Evolutionary conservation across 176 grass and related monocot genomes (phyloP), one percentile per base, ranked within the genome.

Genomic region (Thinopyrum elongatum): DNA sequence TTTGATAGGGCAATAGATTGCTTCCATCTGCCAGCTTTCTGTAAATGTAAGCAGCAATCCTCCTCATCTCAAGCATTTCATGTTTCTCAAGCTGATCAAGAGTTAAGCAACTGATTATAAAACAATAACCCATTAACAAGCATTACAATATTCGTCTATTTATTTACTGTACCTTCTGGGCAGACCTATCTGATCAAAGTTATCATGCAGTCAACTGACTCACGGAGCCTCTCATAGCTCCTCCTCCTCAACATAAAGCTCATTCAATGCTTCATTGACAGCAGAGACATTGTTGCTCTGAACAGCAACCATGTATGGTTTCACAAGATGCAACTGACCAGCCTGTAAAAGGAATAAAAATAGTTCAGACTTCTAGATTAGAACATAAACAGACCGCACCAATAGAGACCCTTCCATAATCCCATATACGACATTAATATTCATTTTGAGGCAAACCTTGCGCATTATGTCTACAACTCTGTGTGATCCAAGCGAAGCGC

Each of bases 1-100:
- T 99, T 99, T 0, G 97, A 99, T 41, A 96, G 75, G 30, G 90
- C 92, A 91, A 98, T 96, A 8, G 97, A 98, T 74, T 92, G 88
- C 87, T 98, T 98, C 97, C 97, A 98, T 87, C 92, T 95, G 19
- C 94, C 94, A 47, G 97, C 97, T 87, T 98, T 98, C 94, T 99
- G 83, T 99, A 99, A 81, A 99, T 96, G 80, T 99, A 96, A 33
- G 97, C 97, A 86, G 97, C 97, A 85, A 99, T 93, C 76, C 97
- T 89, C 90, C 97, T 91, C 94, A 99, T 99, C 87, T 99, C 97
- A 80, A 99, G 94, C 66, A 99, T 91, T 72, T 99, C 97, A 44
- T 99, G 97, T 81, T 96, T 96, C 84, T 99, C 97, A 85, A 99
- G 92, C 97, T 99, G 87, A 72, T 26, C 65, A 76, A 70, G 17